Percentiles rank a stretch among this genome's conserved stretches.
Evolutionary conservation across 2,329 filamentous ascomycete genomes (phyloP).

Genomic region (Claviceps digitariae): DNA sequence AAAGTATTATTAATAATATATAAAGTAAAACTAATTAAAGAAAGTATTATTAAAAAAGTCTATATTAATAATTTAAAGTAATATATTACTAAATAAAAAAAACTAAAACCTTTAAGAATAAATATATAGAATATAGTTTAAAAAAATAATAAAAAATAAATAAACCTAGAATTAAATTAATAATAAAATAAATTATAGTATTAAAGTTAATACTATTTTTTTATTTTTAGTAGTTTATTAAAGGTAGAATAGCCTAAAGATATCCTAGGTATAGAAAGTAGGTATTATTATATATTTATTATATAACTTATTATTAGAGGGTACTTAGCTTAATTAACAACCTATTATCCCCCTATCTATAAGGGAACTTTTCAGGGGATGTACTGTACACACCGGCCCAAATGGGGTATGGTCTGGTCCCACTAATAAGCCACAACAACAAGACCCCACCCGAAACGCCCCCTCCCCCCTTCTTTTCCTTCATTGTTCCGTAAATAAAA

Average conservation of each 20-base stretch:
- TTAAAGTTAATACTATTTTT: not conserved
- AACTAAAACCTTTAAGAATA: not conserved
- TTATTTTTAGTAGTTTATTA: not conserved
- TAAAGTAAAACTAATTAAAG: not conserved
- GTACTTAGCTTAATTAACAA: too few species aligned
- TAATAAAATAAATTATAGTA: not conserved
- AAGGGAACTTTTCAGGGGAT: too few species aligned
- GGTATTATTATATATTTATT: too few species aligned
- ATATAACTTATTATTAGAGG: too few species aligned
- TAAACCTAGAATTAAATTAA: not conserved
- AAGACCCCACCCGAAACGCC: not conserved
- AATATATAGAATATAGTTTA: not conserved
- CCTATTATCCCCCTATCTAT: too few species aligned
- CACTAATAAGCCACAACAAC: not conserved
- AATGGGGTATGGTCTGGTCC: not conserved
- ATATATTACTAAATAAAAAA: not conserved
- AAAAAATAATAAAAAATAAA: not conserved
- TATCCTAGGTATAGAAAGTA: too few species aligned
- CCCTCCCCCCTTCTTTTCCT: not conserved
- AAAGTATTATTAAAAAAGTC: fast-evolving
- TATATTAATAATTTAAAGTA: not conserved
- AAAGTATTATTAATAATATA: not conserved
- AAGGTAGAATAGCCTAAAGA: fast-evolving
- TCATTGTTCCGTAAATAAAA: not conserved
- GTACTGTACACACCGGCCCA: too few species aligned